Evolutionary conservation across 202 grass and related monocot genomes (phyloP), one percentile per base, ranked within the genome.

Genomic region (Setaria viridis): DNA sequence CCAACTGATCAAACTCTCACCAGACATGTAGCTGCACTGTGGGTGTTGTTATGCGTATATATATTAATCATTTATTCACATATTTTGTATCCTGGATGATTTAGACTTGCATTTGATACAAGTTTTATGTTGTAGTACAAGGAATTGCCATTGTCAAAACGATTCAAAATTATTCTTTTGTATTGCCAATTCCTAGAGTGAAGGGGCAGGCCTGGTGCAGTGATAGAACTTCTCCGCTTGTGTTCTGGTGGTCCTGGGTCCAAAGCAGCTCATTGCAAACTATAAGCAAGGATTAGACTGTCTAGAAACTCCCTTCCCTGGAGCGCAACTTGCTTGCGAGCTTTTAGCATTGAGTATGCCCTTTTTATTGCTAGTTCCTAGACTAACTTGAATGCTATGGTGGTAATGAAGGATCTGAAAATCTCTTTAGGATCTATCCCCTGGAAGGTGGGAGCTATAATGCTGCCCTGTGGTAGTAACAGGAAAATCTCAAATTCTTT

Each of bases 341-440:
- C 20, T 58, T 58, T 58, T 6, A 55, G 55, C 20, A 19, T 17
- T 20, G 6, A 17, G 6, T 60, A 32, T 1, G 9, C 25, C 25
- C 21, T 62, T 62, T 3, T 30, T 50, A 35, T 35, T 35, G 11
- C 12, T 13, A 72, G 12, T 72, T 72, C 12, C 46, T 72, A 72
- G 69, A 72, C 45, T 72, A 49, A 47, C 11, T 72, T 46, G 7
- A 72, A 72, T 72, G 30, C 3, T 67, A 19, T 67, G 21, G 70
- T 32, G 46, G 46, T 33, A 50, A 47, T 30, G 13, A 72, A 51
- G 1, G 6, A 12, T 72, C 6, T 14, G 14, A 33, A 49, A 50
- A 49, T 72, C 21, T 50, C 13, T 9, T 51, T 62, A 32, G 42
- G 25, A 49, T 13, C n/a, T 72, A 47, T 49, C 2, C 11, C 21